phyloP scores from a whole-genome alignment of 371 early-diverging fungal species.

The Syncephalastrum racemosum region DNA sequence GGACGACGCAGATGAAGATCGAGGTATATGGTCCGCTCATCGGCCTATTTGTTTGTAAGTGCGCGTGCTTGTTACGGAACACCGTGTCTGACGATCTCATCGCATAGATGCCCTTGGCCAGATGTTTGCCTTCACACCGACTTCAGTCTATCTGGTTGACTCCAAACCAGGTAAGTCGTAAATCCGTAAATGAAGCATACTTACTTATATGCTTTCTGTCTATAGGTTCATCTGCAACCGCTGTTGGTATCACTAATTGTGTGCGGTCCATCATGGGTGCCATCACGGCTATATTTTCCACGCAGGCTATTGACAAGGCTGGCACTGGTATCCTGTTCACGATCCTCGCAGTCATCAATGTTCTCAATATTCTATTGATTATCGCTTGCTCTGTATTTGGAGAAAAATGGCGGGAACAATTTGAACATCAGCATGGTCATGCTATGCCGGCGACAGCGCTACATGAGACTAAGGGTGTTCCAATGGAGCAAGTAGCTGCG shows the following conservation, averaged over 20 bases:
- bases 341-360: conserved; percentile 20
- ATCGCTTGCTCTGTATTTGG: conserved; percentile 18
- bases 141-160: conserved; percentile 20
- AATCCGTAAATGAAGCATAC: neutral
- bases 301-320: conserved; percentile 14
- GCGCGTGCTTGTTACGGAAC: neutral
- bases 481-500: neutral
- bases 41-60: conserved; percentile 30
- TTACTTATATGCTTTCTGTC: conserved; percentile 14
- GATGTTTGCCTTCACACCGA: conserved; percentile 24
- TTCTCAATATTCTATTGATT: conserved; percentile 19
- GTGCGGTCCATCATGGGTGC: conserved; percentile 37
- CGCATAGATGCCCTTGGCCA: conserved; percentile 26
- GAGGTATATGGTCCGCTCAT: conserved; percentile 23
- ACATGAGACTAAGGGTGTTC: neutral
- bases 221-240: conserved; percentile 30
- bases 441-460: neutral
- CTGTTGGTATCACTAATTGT: conserved; percentile 39
- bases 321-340: conserved; percentile 30
- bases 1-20: conserved; percentile 27
- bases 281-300: conserved; percentile 25
- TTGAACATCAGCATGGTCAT: conserved; percentile 10
- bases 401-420: conserved; percentile 23
- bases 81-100: neutral
- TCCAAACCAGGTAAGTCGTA: conserved; percentile 10